Evolutionary conservation across 2,329 filamentous ascomycete species (phyloP).

Genomic region (Rhexocercosporidium sp.): DNA sequence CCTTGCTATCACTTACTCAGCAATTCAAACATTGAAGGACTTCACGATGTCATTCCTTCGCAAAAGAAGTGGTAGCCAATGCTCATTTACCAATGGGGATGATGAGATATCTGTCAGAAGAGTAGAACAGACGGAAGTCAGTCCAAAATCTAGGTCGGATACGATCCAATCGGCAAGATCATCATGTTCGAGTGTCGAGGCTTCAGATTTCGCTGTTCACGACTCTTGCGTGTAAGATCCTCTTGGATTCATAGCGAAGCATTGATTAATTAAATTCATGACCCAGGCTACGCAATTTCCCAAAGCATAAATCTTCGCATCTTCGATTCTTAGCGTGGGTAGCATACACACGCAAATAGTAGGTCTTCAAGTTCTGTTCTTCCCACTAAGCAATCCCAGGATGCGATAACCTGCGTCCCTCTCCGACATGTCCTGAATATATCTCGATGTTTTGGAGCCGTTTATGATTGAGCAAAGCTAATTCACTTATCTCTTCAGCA

Average conservation of each 20-base stretch:
- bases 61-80: slow-evolving; percentile 35
- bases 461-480: not conserved
- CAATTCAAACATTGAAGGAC: slow-evolving; percentile 13
- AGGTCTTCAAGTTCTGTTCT: not conserved
- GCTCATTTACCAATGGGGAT: slow-evolving; percentile 32
- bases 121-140: slow-evolving; percentile 17
- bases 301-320: slow-evolving; percentile 38
- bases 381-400: too few relatives aligned
- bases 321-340: slow-evolving; percentile 38
- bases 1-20: not conserved
- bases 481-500: not conserved
- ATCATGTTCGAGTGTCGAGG: slow-evolving; percentile 22
- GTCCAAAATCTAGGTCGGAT: slow-evolving; percentile 19
- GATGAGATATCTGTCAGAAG: slow-evolving; percentile 32
- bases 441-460: not conserved
- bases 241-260: not conserved
- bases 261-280: slow-evolving; percentile 15
- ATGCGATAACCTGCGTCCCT: too few relatives aligned
- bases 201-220: slow-evolving; percentile 32
- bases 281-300: slow-evolving; percentile 34
- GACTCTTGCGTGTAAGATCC: slow-evolving; percentile 39
- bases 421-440: too few relatives aligned
- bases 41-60: slow-evolving; percentile 34
- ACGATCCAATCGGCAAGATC: slow-evolving; percentile 27
- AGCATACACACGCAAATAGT: slow-evolving; percentile 37